Conservation (phyloP, 371 early-diverging fungal species). For the Mortierella sp. region DNA sequence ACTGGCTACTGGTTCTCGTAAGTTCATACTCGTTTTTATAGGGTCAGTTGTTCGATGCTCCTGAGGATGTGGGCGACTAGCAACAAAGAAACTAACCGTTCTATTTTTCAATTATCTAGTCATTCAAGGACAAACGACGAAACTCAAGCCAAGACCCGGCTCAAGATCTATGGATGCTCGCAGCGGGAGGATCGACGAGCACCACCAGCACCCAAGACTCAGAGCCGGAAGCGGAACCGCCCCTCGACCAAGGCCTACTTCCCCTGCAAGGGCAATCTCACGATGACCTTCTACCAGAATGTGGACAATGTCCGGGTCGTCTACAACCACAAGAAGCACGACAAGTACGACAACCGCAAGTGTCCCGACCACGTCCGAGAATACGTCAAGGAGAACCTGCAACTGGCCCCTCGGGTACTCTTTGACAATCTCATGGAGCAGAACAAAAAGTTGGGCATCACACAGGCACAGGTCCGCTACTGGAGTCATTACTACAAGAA, state of each 20-base stretch:
- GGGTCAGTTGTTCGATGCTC: background rate
- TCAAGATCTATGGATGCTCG: constrained; percentile 56
- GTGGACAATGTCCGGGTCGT: constrained; percentile 51
- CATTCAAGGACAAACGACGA: constrained; percentile 56
- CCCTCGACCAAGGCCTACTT: constrained; percentile 53
- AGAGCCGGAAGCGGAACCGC: constrained; percentile 49
- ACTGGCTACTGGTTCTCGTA: constrained; percentile 59
- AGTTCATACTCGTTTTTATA: constrained; percentile 1
- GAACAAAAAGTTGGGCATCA: constrained; percentile 29
- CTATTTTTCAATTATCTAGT: constrained; percentile 8
- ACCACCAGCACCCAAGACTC: constrained; percentile 53
- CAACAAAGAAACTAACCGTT: background rate
- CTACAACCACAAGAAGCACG: constrained; percentile 44
- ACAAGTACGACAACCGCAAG: constrained; percentile 55
- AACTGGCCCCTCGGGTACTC: constrained; percentile 32
- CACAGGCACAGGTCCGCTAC: constrained; percentile 55
- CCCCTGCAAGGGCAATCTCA: constrained; percentile 53
- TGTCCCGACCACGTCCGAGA: constrained; percentile 52
- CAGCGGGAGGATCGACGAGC: constrained; percentile 52
- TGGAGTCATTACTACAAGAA: constrained; percentile 55
- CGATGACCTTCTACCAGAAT: constrained; percentile 52
- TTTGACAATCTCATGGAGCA: constrained; percentile 30
- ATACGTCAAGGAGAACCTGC: constrained; percentile 46
- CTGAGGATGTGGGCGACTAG: background rate
- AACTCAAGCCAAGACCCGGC: constrained; percentile 51